Evolutionary conservation across 352 stramenopile genomes (phyloP), one percentile per base, ranked within the genome.

Genomic region (Hyaloperonospora arabidopsidis): DNA sequence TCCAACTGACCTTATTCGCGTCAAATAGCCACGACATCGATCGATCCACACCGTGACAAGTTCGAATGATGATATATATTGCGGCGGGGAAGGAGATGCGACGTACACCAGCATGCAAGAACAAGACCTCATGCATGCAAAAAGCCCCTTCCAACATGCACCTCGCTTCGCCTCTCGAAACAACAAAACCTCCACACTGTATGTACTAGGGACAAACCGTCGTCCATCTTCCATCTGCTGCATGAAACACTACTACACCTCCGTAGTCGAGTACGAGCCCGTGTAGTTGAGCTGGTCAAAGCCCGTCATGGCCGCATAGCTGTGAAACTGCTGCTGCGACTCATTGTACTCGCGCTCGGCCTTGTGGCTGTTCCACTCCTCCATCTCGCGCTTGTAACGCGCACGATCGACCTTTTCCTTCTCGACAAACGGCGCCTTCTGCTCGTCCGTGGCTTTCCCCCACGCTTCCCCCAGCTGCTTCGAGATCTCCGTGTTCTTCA

Each of bases 401-500:
- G 84, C 86, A 18, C 91, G 83, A 59, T 97, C 88, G 49, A 70
- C 69, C 52, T 91, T 84, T 68, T 97, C 91, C 64, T 96, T 94
- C 67, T 97, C 86, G 12, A 96, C 72, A 59, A 95, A 96, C 29
- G 91, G 93, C 10, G 70, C 67, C 57, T 95, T 95, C 61, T 97
- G 87, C 52, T 93, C 80, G 28, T 95, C 77, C 29, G 78, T 93
- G n/a, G 87, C 78, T 57, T 95, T 95, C 35, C 70, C 54, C 93
- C 94, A 98, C 5, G 89, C 83, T 59, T 98, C 89, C 18, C 93
- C 93, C 21, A 98, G 66, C 46, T 97, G 75, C 64, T 95, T 92
- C 11, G 92, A 98, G 60, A 98, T 95, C 50, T 97, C 93, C 61
- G 91, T 97, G 67, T 97, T 98, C 57, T 96, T 95, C 84, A 97